These are phyloP conservation scores for Eruca vesicaria DNA, from an alignment of 441 rosid species.

Conservation along the genomic window DNA sequence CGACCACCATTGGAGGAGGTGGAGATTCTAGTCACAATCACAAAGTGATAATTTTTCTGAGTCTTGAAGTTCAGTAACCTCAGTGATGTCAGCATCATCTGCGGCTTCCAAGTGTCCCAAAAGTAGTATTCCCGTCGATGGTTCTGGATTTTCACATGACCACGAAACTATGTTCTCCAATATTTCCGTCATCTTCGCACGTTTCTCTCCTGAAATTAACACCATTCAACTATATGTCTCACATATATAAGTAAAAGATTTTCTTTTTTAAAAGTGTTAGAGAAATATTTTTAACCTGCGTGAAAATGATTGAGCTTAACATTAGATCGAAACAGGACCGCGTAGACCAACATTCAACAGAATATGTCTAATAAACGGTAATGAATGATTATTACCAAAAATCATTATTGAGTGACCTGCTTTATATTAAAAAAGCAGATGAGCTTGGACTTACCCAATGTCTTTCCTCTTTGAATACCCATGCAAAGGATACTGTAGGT, in stretches of 20 bases:
- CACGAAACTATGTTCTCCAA: neutral
- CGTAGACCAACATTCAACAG: neutral
- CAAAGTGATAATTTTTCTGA: neutral
- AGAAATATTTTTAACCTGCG: too few relatives aligned
- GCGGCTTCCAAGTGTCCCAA: neutral
- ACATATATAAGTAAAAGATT: too few relatives aligned
- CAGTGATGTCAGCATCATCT: neutral
- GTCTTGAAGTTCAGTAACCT: neutral
- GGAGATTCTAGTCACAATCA: neutral
- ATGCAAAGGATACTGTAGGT: slow-evolving; percentile 81
- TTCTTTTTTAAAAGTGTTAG: too few relatives aligned
- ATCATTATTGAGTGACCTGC: too few relatives aligned
- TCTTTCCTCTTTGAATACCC: slow-evolving; percentile 66
- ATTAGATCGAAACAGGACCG: neutral
- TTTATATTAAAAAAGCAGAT: too few relatives aligned
- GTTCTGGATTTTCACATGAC: neutral
- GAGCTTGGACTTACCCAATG: too few relatives aligned
- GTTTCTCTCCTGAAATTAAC: neutral
- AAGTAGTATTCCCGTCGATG: neutral
- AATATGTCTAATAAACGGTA: neutral
- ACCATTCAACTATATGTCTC: too few relatives aligned
- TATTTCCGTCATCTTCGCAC: neutral
- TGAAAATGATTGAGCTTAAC: too few relatives aligned
- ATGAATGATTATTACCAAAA: too few relatives aligned
- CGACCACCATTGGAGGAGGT: neutral